Base-by-base conservation (phyloP, 2,329 filamentous ascomycete genomes). In the Aspergillus alliaceus region DNA sequence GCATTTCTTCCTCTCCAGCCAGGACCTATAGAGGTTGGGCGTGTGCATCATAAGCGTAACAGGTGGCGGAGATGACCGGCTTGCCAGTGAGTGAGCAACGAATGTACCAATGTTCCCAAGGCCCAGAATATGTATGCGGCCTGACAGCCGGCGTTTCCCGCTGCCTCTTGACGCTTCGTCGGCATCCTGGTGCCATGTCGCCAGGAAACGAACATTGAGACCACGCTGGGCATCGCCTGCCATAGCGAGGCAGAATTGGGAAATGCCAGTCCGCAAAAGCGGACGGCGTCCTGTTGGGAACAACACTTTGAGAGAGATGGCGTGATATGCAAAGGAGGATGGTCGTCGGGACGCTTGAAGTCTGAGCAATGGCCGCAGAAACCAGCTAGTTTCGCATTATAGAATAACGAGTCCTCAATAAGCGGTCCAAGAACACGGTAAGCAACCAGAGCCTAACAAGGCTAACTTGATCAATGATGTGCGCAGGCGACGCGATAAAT, bases 51-150 rank as follows among this genome's bases (percentile, higher is more conserved):
- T 81, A 6, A 96, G 81, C 0, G 90, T 91, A 35, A 96, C 83
- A 0, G 90, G 90, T 4, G 91, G 90, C 2, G 83, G 81, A 20
- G 49, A 96, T 81, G 1, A 89, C 86, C 11, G 90, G 89, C 9
- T 82, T 79, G 22, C 83, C 70, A 96, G 77, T 22, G 84, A 84
- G 68, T 87, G 86, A 32, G 91, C 91, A 59, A 91, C 85, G 20
- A 96, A 82, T 46, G 86, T 86, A 14, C 91, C 91, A 8, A 96
- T 80, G 67, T 90, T 93, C 27, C 91, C 91, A 5, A 89, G 70
- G 6, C 92, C 92, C 5, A 96, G 76, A 52, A 96, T 80, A 68
- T 93, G 85, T 51, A 66, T 66, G 51, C 62, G 62, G 58, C 78
- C 73, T 6, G 71, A 72, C 37, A 74, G 55, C 32, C 63, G 62